Evolutionary conservation across 1,284 basidiomycete species (phyloP), one percentile per base, ranked within the genome.

Genomic region (Gymnopus androsaceus): DNA sequence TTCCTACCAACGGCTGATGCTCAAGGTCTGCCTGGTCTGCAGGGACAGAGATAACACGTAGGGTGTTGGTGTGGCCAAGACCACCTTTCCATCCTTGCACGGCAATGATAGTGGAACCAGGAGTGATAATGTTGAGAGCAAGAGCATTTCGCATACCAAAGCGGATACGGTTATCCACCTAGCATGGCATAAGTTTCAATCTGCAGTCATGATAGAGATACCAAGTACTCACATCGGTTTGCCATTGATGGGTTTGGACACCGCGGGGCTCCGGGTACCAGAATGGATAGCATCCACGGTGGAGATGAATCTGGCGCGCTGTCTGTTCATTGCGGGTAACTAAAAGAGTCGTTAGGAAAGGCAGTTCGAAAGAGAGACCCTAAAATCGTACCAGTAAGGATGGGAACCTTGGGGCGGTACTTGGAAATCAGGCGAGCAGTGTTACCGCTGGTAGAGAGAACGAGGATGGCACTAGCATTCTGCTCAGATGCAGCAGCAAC

Each of bases 31-130:
- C 44, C 7, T 25, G 31, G 28, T 46, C 44, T 12, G 44, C 31
- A 12, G 44, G 94, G 48, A 95, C 94, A 54, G 82, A 83, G 64
- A 92, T 71, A 58, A 92, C 80, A 56, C 90, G 87, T 57, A 92
- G 76, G 19, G 90, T 92, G 78, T 92, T 92, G 59, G 90, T 93
- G 79, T 97, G 93, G 42, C 95, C 95, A 56, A 96, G 84, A 62
- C 97, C 96, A 53, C 94, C 94, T 78, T 96, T 95, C 96, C 96
- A 99, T 49, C 97, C 97, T 75, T 99, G 97, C 9, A 99, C 88
- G 49, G 96, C 96, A 66, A 99, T 84, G 67, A 99, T 84, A 19
- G 94, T 94, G 56, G 88, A 88, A 56, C 95, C 94, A 55, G 93
- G 87, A 72, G 88, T 86, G 78, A 99, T 87, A 71, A 99, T 86